Percentiles rank a stretch among this genome's conserved stretches.
Conservation (phyloP, 352 stramenopile species). For the Pelagophyceae sp. region DNA sequence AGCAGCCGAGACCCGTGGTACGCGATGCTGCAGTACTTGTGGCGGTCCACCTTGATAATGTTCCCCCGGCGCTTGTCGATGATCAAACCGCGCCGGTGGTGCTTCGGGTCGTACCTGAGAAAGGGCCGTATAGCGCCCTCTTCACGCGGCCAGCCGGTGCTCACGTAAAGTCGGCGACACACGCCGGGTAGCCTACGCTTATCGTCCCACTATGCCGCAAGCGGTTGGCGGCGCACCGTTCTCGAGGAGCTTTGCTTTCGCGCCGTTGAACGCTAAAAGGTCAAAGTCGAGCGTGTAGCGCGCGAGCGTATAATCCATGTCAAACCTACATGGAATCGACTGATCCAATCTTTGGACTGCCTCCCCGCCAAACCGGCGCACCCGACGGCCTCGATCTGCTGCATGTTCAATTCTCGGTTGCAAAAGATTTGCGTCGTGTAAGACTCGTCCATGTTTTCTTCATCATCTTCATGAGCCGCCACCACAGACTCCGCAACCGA, state of each 20-base stretch:
- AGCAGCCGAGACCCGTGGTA: slow-evolving; percentile 45
- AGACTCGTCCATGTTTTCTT: not conserved
- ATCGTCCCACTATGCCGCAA: too few species aligned
- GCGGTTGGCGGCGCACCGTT: too few species aligned
- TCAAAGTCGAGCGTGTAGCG: slow-evolving; percentile 68
- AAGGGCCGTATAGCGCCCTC: not conserved
- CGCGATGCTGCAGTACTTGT: slow-evolving; percentile 65
- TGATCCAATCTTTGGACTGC: not conserved
- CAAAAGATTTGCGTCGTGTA: slow-evolving; percentile 45
- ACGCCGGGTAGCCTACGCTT: slow-evolving; percentile 47
- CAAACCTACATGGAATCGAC: not conserved
- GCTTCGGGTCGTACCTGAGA: slow-evolving; percentile 16
- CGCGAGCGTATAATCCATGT: slow-evolving; percentile 60
- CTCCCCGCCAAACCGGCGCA: slow-evolving; percentile 55
- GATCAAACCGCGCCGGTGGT: slow-evolving; percentile 58
- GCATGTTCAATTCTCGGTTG: slow-evolving; percentile 54
- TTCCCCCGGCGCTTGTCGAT: slow-evolving; percentile 65
- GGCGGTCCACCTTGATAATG: slow-evolving; percentile 67
- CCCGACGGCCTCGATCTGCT: slow-evolving; percentile 48
- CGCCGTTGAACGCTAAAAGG: slow-evolving; percentile 62
- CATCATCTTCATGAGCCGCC: too few species aligned
- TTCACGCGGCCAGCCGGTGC: slow-evolving; percentile 12
- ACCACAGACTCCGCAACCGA: too few species aligned
- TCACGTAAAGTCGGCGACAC: slow-evolving; percentile 61
- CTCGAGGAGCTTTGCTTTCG: slow-evolving; percentile 61